Percentiles rank a stretch among this genome's conserved stretches.
Conservation (phyloP, 1,139 yeast species). For the Zhuliangozyma blackwelliae region DNA sequence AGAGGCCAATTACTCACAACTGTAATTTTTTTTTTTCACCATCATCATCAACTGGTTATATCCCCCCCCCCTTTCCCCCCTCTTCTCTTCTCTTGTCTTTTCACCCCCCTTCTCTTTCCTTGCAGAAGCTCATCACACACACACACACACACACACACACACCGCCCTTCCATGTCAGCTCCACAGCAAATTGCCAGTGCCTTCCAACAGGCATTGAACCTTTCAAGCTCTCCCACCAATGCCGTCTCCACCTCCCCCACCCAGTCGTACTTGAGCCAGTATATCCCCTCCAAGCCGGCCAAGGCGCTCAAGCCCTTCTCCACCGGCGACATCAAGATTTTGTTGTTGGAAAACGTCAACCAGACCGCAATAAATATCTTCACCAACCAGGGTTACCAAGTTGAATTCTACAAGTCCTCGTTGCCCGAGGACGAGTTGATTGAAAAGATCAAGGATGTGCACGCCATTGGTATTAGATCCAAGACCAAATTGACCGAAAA, state of each 20-base stretch:
- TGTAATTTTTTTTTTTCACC: no score
- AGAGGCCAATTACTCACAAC: no score
- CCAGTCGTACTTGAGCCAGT: constrained; percentile 46
- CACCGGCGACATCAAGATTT: constrained; percentile 87
- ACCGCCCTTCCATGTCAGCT: constrained; percentile 43
- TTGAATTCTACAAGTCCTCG: constrained; percentile 87
- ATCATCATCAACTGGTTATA: neutral
- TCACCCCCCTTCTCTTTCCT: neutral
- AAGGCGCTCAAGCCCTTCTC: constrained; percentile 84
- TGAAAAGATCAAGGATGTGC: constrained; percentile 89
- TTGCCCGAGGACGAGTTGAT: constrained; percentile 90
- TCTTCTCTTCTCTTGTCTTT: neutral
- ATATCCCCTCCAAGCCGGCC: constrained; percentile 43
- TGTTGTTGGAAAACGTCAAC: constrained; percentile 89
- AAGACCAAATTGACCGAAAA: constrained; percentile 84
- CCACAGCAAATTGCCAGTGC: constrained; percentile 66
- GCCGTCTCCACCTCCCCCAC: constrained; percentile 78
- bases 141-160: neutral
- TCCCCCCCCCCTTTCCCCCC: neutral
- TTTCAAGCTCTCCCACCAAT: constrained; percentile 43
- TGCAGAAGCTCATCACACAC: neutral
- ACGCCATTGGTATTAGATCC: constrained; percentile 97
- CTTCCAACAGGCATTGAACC: constrained; percentile 51
- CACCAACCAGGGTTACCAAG: constrained; percentile 90
- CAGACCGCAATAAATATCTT: constrained; percentile 86